Base-by-base conservation (phyloP, 768 basidiomycete genomes). In the Hygrophorus russula region DNA sequence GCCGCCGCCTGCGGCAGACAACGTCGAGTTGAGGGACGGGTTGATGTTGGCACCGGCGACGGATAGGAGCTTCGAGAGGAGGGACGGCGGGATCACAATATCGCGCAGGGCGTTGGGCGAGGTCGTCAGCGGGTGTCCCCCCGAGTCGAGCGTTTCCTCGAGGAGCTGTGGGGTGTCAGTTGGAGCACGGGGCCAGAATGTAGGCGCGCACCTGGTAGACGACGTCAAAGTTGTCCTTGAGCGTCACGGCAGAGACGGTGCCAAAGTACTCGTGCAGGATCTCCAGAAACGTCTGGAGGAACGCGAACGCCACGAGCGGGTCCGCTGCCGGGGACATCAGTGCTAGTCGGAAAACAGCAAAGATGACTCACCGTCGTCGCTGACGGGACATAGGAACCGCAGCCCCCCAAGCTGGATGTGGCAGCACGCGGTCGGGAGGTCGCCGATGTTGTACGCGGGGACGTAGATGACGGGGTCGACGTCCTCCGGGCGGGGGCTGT, bases 71-170 rank as follows among this genome's bases (percentile, higher is more conserved):
- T 88, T 90, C 45, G 78, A 74, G 37, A 94, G 70, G 27, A 96
- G 74, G 0, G 91, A 85, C 1, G 93, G 92, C 1, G 91, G 88
- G 1, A 96, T 71, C 5, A 98, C 89, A 48, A 98, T 93, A 54
- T 98, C 93, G 18, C 89, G 80, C 1, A 98, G 70, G 14, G 88
- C 82, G 54, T 89, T 93, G 2, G 82, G 71, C 44, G 89, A 88
- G 2, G 90, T 98, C 5, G 92, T 96, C 30, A 93, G 68, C 0
- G 92, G 92, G 56, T 92, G 82, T 0, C 93, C 92, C 9, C 89
- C 85, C 7, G 90, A 80, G 56, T 94, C 92, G 19, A 98, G 66
- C n/a, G 88, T 92, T 63, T 98, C 93, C 63, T 94, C 93, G 24
- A 96, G 72, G 13, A 98, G 76, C 87, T 93, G 51, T 1, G 9